These are phyloP conservation scores for Fusarium sambucinum DNA, from an alignment of 2,329 filamentous ascomycete species.

Conservation along the genomic window DNA sequence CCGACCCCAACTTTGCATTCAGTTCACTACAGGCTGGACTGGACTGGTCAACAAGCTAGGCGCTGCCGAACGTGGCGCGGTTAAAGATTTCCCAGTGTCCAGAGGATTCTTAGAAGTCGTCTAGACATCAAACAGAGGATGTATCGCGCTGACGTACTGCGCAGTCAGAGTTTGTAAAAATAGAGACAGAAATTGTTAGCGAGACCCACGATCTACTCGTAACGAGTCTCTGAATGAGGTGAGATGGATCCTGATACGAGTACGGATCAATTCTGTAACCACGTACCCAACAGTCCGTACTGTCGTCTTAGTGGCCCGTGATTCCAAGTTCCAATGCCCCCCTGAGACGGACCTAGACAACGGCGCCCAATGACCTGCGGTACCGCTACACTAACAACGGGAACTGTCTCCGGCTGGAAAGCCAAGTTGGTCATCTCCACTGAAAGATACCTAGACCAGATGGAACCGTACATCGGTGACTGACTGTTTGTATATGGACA, in stretches of 20 bases:
- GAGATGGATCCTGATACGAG: slow-evolving; percentile 42
- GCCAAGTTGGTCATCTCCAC: slow-evolving; percentile 35
- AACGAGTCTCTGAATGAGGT: slow-evolving; percentile 18
- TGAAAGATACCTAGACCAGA: slow-evolving; percentile 20
- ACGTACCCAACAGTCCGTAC: no score
- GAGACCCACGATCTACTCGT: slow-evolving; percentile 10
- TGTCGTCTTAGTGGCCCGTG: no score
- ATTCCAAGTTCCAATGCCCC: slow-evolving; percentile 7
- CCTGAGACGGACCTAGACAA: slow-evolving; percentile 37
- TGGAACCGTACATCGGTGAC: slow-evolving; percentile 8
- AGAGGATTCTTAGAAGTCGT: slow-evolving; percentile 23
- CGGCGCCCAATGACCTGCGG: slow-evolving; percentile 39
- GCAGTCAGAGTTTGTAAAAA: slow-evolving; percentile 28
- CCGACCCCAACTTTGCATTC: slow-evolving; percentile 3
- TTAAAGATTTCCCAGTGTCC: slow-evolving; percentile 27
- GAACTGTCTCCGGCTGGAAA: slow-evolving; percentile 45
- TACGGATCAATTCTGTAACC: slow-evolving; percentile 37
- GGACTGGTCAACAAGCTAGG: slow-evolving; percentile 20
- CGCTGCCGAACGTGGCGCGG: slow-evolving; percentile 36
- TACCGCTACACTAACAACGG: slow-evolving; percentile 45
- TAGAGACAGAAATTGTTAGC: slow-evolving; percentile 11
- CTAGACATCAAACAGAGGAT: slow-evolving; percentile 33
- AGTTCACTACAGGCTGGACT: slow-evolving; percentile 10
- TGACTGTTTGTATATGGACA: slow-evolving; percentile 3
- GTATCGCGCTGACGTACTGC: slow-evolving; percentile 31